Evolutionary conservation across 1,284 basidiomycete genomes (phyloP).

Genomic region (Volvariella surrecta): DNA sequence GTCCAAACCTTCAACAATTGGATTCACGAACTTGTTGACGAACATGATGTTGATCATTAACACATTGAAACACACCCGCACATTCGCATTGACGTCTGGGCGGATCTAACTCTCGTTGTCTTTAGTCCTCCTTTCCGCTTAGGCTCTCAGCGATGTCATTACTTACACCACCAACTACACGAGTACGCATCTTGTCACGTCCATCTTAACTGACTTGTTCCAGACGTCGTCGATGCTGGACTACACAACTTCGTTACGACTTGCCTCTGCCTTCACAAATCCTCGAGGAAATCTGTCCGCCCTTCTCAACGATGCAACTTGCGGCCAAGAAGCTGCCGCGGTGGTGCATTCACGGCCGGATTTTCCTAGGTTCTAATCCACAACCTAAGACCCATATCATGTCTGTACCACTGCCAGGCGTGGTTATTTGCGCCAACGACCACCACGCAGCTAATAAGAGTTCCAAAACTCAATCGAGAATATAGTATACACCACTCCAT

Average conservation of each 20-base stretch:
- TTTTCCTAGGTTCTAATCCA: constrained; percentile 54
- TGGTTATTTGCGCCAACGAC: too few relatives aligned
- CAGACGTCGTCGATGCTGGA: constrained; percentile 42
- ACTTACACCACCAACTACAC: constrained; percentile 31
- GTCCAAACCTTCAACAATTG: constrained; percentile 45
- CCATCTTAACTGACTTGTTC: not conserved
- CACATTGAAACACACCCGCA: constrained; percentile 65
- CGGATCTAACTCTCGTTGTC: constrained; percentile 57
- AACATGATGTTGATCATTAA: constrained; percentile 56
- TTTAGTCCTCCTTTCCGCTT: constrained; percentile 32
- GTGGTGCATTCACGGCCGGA: constrained; percentile 43
- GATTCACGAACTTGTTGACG: constrained; percentile 46
- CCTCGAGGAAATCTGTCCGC: constrained; percentile 46
- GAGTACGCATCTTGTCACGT: constrained; percentile 14
- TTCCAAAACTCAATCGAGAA: too few relatives aligned
- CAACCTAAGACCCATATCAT: constrained; percentile 39
- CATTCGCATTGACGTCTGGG: constrained; percentile 54
- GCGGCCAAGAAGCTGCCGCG: constrained; percentile 38
- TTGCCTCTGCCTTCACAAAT: constrained; percentile 47
- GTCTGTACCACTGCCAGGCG: too few relatives aligned
- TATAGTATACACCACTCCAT: too few relatives aligned
- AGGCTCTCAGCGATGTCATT: constrained; percentile 32
- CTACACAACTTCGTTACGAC: constrained; percentile 60
- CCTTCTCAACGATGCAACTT: constrained; percentile 35
- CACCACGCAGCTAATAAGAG: too few relatives aligned